phyloP scores from a whole-genome alignment of 371 early-diverging fungal species.

The Mycotypha africana region DNA sequence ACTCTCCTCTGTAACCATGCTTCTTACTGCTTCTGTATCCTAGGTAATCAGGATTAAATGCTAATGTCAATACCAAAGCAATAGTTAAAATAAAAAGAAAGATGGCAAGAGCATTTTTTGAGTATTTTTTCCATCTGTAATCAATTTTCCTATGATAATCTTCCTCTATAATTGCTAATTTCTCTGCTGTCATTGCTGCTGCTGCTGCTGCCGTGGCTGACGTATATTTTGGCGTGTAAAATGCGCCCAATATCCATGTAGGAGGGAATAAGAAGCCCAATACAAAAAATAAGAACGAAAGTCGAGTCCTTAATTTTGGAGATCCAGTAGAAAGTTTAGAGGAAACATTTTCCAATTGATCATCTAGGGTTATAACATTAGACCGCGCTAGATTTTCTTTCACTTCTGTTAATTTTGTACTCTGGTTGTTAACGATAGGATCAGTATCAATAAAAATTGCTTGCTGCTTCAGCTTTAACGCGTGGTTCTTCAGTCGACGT shows the following conservation, averaged over 20 bases:
- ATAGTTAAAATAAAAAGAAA: background rate
- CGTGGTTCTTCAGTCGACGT: background rate
- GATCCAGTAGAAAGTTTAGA: no score
- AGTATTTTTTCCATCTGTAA: constrained; percentile 16
- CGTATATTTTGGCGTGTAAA: constrained; percentile 8
- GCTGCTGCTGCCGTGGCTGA: no score
- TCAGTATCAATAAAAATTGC: no score
- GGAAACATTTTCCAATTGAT: no score
- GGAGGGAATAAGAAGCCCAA: constrained; percentile 37
- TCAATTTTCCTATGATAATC: constrained; percentile 3
- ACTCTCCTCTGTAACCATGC: no score
- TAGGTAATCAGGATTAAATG: constrained; percentile 1
- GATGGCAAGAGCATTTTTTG: constrained; percentile 10
- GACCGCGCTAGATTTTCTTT: no score
- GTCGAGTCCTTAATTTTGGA: constrained; percentile 11
- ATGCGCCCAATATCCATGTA: constrained; percentile 27
- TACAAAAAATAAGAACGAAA: constrained; percentile 26
- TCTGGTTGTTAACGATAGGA: no score
- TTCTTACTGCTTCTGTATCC: constrained; percentile 10
- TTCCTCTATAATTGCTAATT: background rate
- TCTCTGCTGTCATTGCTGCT: no score
- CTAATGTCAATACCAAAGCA: constrained; percentile 1
- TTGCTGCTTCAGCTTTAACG: constrained; percentile 8
- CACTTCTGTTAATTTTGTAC: no score
- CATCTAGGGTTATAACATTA: no score